Conservation (phyloP, 139 green algal species). For the Pleodorina starrii region DNA sequence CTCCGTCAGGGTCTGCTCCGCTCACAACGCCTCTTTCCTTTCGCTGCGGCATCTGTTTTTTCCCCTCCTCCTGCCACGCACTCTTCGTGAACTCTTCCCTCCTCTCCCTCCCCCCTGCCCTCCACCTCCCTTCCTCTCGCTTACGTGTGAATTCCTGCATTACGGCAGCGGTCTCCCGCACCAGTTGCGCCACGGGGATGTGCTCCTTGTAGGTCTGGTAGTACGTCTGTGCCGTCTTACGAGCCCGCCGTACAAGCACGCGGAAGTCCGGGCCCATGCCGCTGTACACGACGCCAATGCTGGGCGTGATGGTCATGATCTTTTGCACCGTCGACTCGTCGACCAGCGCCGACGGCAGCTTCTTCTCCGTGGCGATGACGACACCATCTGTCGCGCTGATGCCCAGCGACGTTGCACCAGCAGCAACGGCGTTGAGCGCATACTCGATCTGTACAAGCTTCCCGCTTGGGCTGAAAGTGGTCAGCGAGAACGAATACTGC, state of each 20-base stretch:
- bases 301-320: constrained; percentile 91
- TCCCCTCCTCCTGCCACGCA: no score
- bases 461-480: constrained; percentile 98
- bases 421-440: constrained; percentile 94
- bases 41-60: no score
- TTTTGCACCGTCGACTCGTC: constrained; percentile 95
- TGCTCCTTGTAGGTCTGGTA: constrained; percentile 95
- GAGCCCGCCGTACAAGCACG: constrained; percentile 93
- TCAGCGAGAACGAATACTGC: constrained; percentile 90
- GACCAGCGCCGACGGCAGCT: constrained; percentile 92
- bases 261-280: constrained; percentile 98
- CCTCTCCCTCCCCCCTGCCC: no score
- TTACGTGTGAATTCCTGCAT: constrained; percentile 99
- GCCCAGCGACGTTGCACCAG: constrained; percentile 95
- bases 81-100: no score
- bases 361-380: constrained; percentile 99
- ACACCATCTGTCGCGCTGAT: constrained; percentile 98
- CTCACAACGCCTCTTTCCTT: no score
- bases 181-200: constrained; percentile 97
- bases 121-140: no score
- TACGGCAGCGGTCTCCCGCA: constrained; percentile 95
- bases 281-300: constrained; percentile 97
- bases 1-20: no score
- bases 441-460: constrained; percentile 99
- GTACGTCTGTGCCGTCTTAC: constrained; percentile 92